Percentiles rank a stretch among this genome's conserved stretches.
Conservation (phyloP, 495 filamentous ascomycete genomes). For the Xylaria castorea region DNA sequence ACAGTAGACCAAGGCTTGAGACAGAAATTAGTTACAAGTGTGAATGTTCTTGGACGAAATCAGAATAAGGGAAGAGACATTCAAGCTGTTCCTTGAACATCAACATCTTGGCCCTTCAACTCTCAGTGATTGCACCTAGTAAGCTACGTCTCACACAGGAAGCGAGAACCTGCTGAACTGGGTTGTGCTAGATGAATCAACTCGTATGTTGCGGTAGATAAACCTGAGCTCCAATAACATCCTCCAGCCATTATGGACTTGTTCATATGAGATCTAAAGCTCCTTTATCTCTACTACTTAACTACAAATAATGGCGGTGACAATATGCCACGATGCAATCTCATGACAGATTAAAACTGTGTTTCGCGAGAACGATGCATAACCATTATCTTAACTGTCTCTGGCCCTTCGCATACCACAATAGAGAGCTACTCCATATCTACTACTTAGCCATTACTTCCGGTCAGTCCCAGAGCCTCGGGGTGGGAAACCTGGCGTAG, state of each 20-base stretch:
- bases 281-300: neutral
- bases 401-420: neutral
- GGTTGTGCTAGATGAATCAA: neutral
- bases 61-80: neutral
- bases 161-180: neutral
- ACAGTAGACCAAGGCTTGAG: neutral
- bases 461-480: neutral
- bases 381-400: neutral
- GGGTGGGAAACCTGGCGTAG: neutral
- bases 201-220: neutral
- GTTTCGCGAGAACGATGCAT: neutral
- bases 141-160: neutral
- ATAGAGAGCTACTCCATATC: neutral
- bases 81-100: neutral
- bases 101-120: neutral
- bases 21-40: neutral
- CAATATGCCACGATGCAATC: slow-evolving; percentile 1
- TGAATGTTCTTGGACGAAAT: too few relatives aligned
- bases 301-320: neutral
- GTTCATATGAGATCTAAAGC: neutral
- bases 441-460: neutral
- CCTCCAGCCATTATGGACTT: neutral
- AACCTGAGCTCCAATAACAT: neutral
- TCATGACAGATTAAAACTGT: neutral
- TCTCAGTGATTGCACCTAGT: neutral